Evolutionary conservation across 345 rosid genomes (phyloP).

Genomic region (Acer campestre): DNA sequence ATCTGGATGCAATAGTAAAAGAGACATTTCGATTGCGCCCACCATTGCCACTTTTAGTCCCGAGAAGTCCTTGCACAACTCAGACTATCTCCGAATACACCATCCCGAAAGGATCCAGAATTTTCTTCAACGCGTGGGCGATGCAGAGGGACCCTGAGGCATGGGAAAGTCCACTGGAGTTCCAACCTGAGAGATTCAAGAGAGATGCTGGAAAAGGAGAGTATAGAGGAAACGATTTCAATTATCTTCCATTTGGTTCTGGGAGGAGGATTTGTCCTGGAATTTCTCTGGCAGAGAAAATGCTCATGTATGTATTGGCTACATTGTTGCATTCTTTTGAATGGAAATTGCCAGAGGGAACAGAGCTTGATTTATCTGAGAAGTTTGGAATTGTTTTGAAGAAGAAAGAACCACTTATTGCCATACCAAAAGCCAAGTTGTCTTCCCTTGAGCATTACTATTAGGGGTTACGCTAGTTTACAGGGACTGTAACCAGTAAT

Average conservation of each 20-base stretch:
- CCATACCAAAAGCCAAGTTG: not conserved
- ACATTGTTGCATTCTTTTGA: conserved; percentile 1
- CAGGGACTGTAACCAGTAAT: too few species aligned
- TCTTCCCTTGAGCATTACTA: not conserved
- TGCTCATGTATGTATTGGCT: conserved; percentile 11
- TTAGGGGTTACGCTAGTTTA: too few species aligned
- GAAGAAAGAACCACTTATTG: conserved; percentile 11
- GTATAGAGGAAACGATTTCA: not conserved
- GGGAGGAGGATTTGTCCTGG: conserved; percentile 32
- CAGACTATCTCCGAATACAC: not conserved
- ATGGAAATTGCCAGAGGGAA: conserved; percentile 10
- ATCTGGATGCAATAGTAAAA: conserved; percentile 3
- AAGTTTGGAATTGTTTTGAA: conserved; percentile 18
- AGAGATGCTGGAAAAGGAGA: not conserved
- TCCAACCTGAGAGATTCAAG: conserved; percentile 18
- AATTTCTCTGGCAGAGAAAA: conserved; percentile 18
- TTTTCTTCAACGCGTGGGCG: conserved; percentile 13
- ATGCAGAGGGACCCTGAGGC: conserved; percentile 18
- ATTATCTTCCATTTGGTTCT: not conserved
- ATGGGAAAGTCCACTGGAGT: conserved; percentile 17
- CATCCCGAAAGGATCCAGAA: not conserved
- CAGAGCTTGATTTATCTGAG: not conserved
- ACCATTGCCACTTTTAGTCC: conserved; percentile 12
- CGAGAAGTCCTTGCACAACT: not conserved
- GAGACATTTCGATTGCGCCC: conserved; percentile 22